Conservation (phyloP, 2,329 filamentous ascomycete species). For the Scedosporium minutisporum region DNA sequence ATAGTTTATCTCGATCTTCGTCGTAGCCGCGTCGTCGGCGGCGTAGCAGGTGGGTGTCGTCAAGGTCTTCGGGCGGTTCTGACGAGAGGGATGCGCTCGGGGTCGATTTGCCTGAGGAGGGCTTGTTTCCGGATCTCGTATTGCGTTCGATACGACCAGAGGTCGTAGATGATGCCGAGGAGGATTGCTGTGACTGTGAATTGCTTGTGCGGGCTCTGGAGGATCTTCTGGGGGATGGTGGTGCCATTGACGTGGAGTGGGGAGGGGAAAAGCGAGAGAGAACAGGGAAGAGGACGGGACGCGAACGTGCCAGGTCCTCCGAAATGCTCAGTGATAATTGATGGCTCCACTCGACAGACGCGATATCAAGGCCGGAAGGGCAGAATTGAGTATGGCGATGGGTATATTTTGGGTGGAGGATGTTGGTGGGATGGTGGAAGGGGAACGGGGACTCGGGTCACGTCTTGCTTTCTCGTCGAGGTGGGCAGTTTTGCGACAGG, state of each 20-base stretch:
- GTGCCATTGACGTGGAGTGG: constrained; percentile 41
- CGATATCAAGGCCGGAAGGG: background rate
- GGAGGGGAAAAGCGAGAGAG: background rate
- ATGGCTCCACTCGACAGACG: background rate
- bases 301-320: background rate
- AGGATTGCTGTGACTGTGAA: constrained; percentile 67
- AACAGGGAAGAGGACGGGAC: background rate
- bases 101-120: constrained; percentile 65
- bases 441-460: background rate
- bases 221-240: constrained; percentile 70
- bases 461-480: constrained; percentile 1
- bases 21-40: constrained; percentile 68
- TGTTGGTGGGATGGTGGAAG: background rate
- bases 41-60: constrained; percentile 62
- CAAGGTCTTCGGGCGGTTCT: constrained; percentile 55
- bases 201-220: constrained; percentile 79
- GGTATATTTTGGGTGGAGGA: background rate
- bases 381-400: background rate
- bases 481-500: constrained; percentile 5
- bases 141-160: constrained; percentile 67
- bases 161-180: constrained; percentile 68
- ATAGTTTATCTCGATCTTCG: constrained; percentile 42
- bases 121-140: constrained; percentile 63
- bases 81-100: constrained; percentile 66
- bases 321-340: background rate